These are phyloP conservation scores for Tetraselmis striata DNA, from an alignment of 139 green algal genomes.

Conservation along the genomic window DNA sequence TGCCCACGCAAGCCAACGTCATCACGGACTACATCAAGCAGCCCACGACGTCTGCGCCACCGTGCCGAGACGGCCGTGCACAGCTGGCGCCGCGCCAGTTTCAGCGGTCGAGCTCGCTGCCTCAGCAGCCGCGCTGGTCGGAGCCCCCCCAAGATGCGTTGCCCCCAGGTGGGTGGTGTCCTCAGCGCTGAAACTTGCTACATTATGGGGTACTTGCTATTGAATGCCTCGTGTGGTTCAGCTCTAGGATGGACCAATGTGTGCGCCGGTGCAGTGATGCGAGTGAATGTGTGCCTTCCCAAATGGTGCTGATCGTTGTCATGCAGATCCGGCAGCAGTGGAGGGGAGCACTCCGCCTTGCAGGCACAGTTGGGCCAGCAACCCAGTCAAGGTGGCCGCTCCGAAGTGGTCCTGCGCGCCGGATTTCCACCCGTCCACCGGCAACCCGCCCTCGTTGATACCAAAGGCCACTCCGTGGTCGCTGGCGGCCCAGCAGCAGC, in stretches of 20 bases:
- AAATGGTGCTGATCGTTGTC: neutral
- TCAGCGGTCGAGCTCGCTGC: neutral
- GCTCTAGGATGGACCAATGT: too few relatives aligned
- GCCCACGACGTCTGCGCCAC: too few relatives aligned
- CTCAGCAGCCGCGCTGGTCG: neutral
- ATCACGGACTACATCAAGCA: neutral
- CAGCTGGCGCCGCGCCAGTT: neutral
- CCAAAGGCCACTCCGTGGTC: neutral
- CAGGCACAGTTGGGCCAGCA: neutral
- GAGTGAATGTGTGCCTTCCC: neutral
- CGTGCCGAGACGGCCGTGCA: too few relatives aligned
- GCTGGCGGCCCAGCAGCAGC: neutral
- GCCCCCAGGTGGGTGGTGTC: too few relatives aligned
- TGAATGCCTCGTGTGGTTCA: too few relatives aligned
- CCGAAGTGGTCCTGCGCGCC: neutral
- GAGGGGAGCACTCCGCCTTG: neutral
- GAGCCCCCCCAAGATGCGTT: too few relatives aligned
- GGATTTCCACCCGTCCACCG: neutral
- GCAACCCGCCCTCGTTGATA: neutral
- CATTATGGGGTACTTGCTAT: too few relatives aligned
- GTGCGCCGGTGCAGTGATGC: too few relatives aligned
- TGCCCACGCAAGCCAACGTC: neutral
- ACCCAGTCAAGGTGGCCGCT: neutral
- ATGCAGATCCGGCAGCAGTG: too few relatives aligned
- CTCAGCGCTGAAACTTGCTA: too few relatives aligned